A percentile compares a stretch with the other conserved stretches of the same genome.
These are phyloP conservation scores for Rubus parviflorus DNA, from an alignment of 306 rosid genomes.

Conservation along the genomic window DNA sequence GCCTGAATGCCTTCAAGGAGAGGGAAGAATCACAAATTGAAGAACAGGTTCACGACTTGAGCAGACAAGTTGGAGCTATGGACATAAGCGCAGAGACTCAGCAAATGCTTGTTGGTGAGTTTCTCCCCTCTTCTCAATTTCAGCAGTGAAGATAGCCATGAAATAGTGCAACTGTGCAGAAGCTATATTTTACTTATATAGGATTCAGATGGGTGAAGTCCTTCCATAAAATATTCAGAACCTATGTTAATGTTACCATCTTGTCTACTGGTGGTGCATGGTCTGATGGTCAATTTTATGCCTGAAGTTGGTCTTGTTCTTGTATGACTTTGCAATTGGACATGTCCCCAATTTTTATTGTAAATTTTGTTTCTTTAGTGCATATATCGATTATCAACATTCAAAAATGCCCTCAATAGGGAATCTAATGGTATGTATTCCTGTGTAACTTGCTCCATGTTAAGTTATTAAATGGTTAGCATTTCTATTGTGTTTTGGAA, in stretches of 20 bases:
- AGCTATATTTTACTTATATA: neutral
- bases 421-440: neutral
- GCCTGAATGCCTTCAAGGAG: slow-evolving; percentile 25
- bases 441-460: neutral
- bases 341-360: neutral
- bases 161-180: slow-evolving; percentile 18
- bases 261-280: slow-evolving; percentile 13
- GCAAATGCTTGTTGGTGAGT: slow-evolving; percentile 24
- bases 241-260: slow-evolving; percentile 4
- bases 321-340: slow-evolving; percentile 8
- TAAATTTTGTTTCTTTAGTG: slow-evolving; percentile 11
- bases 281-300: neutral
- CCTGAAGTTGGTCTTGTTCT: slow-evolving; percentile 6
- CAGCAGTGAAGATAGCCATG: slow-evolving; percentile 36
- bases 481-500: neutral
- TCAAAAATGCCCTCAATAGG: neutral
- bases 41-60: slow-evolving; percentile 46
- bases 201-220: slow-evolving; percentile 9
- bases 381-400: neutral
- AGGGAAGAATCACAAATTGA: slow-evolving; percentile 32
- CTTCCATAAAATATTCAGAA: neutral
- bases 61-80: slow-evolving; percentile 45
- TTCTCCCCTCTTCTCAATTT: slow-evolving; percentile 33
- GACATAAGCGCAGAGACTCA: slow-evolving; percentile 33
- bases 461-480: neutral